Conservation (phyloP, 2,329 filamentous ascomycete species). For the Paracorniculantispora psalliotae region DNA sequence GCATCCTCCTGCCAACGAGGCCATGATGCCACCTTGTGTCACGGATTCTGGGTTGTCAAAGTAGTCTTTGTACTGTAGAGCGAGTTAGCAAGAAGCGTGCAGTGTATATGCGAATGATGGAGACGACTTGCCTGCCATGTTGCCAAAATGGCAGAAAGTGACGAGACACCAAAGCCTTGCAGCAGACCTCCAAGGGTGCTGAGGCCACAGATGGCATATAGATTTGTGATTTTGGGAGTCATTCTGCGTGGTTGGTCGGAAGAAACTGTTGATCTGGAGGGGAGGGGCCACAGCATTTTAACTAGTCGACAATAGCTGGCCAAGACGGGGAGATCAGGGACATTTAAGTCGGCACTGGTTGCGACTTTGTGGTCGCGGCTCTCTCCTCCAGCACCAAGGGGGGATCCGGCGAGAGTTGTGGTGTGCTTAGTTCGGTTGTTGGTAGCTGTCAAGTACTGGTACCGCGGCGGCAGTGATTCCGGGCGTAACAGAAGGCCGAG, state of each 20-base stretch:
- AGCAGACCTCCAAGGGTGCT: slow-evolving; percentile 29
- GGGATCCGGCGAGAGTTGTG: not conserved
- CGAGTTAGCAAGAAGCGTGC: not conserved
- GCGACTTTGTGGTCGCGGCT: not conserved
- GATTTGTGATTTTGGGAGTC: slow-evolving; percentile 18
- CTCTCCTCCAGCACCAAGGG: slow-evolving; percentile 2
- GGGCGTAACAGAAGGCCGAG: no score
- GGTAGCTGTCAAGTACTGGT: not conserved
- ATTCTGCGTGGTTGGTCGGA: not conserved
- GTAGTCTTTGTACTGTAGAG: slow-evolving; percentile 38
- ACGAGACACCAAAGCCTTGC: slow-evolving; percentile 50
- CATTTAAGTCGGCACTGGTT: not conserved
- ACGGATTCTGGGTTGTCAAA: slow-evolving; percentile 40
- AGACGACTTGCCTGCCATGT: slow-evolving; percentile 26
- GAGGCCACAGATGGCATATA: slow-evolving; percentile 20
- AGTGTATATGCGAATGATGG: not conserved
- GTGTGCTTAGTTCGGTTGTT: not conserved
- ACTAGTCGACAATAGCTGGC: not conserved
- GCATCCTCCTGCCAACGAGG: slow-evolving; percentile 40
- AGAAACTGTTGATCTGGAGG: slow-evolving; percentile 1
- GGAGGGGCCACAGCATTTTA: slow-evolving; percentile 4
- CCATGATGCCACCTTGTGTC: slow-evolving; percentile 40
- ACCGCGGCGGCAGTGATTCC: no score
- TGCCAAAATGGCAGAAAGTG: slow-evolving; percentile 49
- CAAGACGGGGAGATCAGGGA: not conserved